These are phyloP conservation scores for Phytophthora aleatoria DNA, from an alignment of 352 stramenopile genomes.

Conservation along the genomic window DNA sequence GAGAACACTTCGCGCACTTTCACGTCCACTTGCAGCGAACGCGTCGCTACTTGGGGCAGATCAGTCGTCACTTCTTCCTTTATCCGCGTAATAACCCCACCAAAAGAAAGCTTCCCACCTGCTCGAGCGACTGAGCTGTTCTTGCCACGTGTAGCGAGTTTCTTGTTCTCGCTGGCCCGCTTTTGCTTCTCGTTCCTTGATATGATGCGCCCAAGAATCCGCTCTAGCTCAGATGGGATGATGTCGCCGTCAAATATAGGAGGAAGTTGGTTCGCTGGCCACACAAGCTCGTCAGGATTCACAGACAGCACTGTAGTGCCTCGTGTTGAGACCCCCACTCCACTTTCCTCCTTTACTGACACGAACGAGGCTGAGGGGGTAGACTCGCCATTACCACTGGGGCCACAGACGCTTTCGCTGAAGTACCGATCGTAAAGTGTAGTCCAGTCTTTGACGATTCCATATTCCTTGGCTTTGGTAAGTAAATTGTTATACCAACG, in stretches of 20 bases:
- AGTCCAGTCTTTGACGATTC: conserved; percentile 71
- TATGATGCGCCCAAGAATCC: conserved; percentile 68
- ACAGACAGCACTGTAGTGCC: conserved; percentile 67
- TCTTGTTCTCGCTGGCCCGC: conserved; percentile 42
- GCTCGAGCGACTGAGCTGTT: conserved; percentile 42
- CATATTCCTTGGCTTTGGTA: conserved; percentile 52
- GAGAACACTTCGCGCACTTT: conserved; percentile 76
- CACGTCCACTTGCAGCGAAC: conserved; percentile 45
- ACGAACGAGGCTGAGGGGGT: conserved; percentile 22
- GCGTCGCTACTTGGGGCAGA: conserved; percentile 2
- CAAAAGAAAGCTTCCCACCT: conserved; percentile 50
- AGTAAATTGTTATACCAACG: conserved; percentile 95
- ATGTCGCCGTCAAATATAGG: conserved; percentile 88
- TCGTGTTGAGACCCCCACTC: conserved; percentile 49
- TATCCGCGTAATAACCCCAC: conserved; percentile 41
- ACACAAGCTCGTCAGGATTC: conserved; percentile 91
- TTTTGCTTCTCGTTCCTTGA: conserved; percentile 69
- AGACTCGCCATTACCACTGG: conserved; percentile 6
- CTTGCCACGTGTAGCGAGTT: conserved; percentile 37
- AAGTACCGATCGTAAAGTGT: conserved; percentile 81
- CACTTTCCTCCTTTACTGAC: conserved; percentile 39
- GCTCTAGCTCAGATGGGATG: conserved; percentile 75
- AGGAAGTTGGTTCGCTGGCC: conserved; percentile 60
- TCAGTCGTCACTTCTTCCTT: conserved; percentile 46
- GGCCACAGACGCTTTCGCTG: conserved; percentile 20